These are phyloP conservation scores for Fusarium sp. DNA, from an alignment of 2,329 filamentous ascomycete species.

Conservation along the genomic window DNA sequence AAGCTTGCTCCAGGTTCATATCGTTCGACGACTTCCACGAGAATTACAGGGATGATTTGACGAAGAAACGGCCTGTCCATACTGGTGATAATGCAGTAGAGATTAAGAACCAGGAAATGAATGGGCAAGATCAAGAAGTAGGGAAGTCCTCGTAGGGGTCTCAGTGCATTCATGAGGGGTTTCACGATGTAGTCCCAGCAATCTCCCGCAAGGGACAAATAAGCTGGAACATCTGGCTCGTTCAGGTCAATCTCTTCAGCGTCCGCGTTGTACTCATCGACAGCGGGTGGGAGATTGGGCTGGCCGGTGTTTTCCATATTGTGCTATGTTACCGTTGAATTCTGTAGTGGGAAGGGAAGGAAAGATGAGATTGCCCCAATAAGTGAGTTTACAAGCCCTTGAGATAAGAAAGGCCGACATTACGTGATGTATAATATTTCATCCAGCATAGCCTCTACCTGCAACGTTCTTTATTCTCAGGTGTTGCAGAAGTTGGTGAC, in stretches of 20 bases:
- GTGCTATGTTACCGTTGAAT: too few species aligned
- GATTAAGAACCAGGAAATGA: not conserved
- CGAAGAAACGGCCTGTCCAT: not conserved
- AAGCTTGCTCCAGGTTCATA: not conserved
- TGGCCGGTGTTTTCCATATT: too few species aligned
- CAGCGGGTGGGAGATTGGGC: not conserved
- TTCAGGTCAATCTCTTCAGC: not conserved
- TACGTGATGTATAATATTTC: accelerated
- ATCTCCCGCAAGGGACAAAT: not conserved
- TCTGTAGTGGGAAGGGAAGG: accelerated
- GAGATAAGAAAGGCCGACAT: too few species aligned
- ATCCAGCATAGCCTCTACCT: accelerated
- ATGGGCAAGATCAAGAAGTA: not conserved
- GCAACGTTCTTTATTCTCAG: too few species aligned
- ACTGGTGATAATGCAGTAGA: not conserved
- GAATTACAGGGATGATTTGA: not conserved
- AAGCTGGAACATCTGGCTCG: accelerated
- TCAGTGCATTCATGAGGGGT: not conserved
- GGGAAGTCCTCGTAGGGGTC: not conserved
- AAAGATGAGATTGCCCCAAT: too few species aligned
- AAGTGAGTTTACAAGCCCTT: too few species aligned
- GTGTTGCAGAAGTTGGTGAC: too few species aligned
- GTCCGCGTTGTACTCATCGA: accelerated
- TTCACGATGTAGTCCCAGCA: not conserved
- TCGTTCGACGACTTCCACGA: not conserved